A percentile compares a stretch with the other conserved stretches of the same genome.
Conservation (phyloP, 2,329 filamentous ascomycete species). For the Davidsoniella eucalypti region DNA sequence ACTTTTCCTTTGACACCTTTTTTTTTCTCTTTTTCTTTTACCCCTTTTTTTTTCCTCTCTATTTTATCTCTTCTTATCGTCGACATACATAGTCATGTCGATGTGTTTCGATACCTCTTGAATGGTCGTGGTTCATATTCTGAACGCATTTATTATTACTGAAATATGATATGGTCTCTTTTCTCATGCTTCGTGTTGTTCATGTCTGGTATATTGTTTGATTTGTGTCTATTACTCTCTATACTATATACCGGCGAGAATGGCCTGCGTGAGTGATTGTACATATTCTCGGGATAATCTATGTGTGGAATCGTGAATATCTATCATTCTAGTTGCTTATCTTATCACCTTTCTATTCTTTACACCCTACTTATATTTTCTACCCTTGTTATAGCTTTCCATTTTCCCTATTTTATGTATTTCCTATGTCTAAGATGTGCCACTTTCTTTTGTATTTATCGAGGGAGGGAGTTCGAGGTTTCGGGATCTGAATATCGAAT, state of each 20-base stretch:
- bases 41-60: not conserved
- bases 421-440: conserved; percentile 4
- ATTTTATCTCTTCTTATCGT: not conserved
- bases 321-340: too few relatives aligned
- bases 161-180: conserved; percentile 8
- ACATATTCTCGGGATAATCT: too few relatives aligned
- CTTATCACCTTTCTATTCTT: too few relatives aligned
- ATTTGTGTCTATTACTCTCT: not conserved
- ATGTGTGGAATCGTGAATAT: too few relatives aligned
- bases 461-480: conserved; percentile 1
- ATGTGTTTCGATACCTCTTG: conserved; percentile 11
- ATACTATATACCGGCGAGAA: too few relatives aligned
- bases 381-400: not conserved
- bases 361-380: too few relatives aligned
- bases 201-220: not conserved
- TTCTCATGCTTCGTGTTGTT: not conserved
- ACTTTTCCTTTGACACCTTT: not conserved
- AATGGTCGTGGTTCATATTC: conserved; percentile 11
- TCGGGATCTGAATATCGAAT: not conserved
- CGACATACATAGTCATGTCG: not conserved
- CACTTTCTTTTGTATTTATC: not conserved
- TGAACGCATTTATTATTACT: conserved; percentile 10
- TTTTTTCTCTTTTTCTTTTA: not conserved
- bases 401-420: not conserved
- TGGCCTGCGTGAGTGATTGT: too few relatives aligned